Base-by-base conservation (phyloP, 768 basidiomycete genomes). In the Inosperma sp. region DNA sequence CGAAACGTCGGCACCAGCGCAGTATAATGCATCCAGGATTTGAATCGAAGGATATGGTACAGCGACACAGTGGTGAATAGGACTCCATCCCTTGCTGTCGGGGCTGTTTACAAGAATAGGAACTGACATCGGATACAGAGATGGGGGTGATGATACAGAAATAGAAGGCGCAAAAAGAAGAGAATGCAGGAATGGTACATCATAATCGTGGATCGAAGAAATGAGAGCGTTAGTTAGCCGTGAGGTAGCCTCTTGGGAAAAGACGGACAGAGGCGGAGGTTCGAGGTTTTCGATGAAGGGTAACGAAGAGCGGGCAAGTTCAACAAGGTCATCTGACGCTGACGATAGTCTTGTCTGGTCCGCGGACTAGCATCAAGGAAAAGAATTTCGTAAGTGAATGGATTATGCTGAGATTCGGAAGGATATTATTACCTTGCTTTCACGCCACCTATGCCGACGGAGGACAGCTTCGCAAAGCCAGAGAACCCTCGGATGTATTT, bases 1-100 rank as follows among this genome's bases (percentile, higher is more conserved):
- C 40, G 83, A 75, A 54, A 84, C 67, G 57, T 90, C 87, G 17
- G 86, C 85, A 39, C 88, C 88, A 27, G 86, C 87, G 52, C 78
- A 81, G 58, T 86, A 88, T 31, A 90, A 71, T 21, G 80, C 76
- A 55, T 90, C 86, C 52, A 89, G 71, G 48, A 83, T 71, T 48
- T 82, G 75, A 35, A 79, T 67, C 10, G 80, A 84, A 3, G 84
- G 86, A 19, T 68, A 65, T 46, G 69, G 66, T 43, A 72, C 71
- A 51, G 79, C 75, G 49, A 76, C 81, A 61, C 83, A 86, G 59
- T 88, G 73, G 58, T 90, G 88, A 43, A 89, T 75, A 48, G 82
- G 73, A 56, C 83, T 82, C 84, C 87, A 88, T 42, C 86, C 87
- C 43, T 77, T 73, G 5, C 72, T 59, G 61, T 89, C 86, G 25